Evolutionary conservation across 257 asterid genomes (phyloP).

Genomic region (Gentiana dahurica): DNA sequence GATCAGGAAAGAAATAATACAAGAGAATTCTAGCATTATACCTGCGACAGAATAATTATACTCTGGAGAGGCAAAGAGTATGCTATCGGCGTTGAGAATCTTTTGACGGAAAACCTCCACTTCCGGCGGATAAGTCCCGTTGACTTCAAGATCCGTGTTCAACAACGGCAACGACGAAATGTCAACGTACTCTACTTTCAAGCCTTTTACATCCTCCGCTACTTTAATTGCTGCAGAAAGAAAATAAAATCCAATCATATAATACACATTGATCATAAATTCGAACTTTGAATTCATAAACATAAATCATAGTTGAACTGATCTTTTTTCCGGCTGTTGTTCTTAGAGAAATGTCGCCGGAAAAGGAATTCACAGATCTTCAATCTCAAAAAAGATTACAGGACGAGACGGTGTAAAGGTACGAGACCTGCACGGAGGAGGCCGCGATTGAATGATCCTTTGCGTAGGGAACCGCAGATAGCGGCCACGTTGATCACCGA

Average conservation of each 20-base stretch:
- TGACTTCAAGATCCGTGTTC: slow-evolving; percentile 74
- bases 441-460: slow-evolving; percentile 28
- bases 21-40: slow-evolving; percentile 11
- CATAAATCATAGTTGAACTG: neutral
- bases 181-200: slow-evolving; percentile 67
- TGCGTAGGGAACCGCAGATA: slow-evolving; percentile 38
- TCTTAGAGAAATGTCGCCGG: too few species aligned
- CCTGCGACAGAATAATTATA: slow-evolving; percentile 80
- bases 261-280: too few species aligned
- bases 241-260: neutral
- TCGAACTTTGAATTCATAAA: too few species aligned
- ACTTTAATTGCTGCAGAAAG: slow-evolving; percentile 46
- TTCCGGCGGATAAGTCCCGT: slow-evolving; percentile 59
- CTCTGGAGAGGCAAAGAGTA: slow-evolving; percentile 85
- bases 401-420: neutral
- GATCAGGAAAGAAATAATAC: too few species aligned
- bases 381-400: neutral
- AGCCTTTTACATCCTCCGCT: slow-evolving; percentile 42
- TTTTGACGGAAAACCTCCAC: slow-evolving; percentile 77
- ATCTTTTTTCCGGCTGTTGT: neutral
- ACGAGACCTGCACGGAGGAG: slow-evolving; percentile 20
- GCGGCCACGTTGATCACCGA: slow-evolving; percentile 21
- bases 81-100: slow-evolving; percentile 64
- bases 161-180: slow-evolving; percentile 57
- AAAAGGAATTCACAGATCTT: too few species aligned